These are phyloP conservation scores for Zalerion maritima DNA, from an alignment of 495 filamentous ascomycete species.

Conservation along the genomic window DNA sequence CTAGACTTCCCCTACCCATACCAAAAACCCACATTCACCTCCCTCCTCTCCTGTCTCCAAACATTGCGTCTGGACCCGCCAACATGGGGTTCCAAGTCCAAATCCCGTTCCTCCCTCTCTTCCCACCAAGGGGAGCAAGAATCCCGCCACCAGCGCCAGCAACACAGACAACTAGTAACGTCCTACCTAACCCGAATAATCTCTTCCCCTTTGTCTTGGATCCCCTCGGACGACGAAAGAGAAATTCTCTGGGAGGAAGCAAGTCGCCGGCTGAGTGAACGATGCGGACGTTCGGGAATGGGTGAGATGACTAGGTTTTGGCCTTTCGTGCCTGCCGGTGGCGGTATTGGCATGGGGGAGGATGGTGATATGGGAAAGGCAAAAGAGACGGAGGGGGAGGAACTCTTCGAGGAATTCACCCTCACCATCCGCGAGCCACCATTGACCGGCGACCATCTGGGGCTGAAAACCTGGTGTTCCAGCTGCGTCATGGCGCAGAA, in stretches of 20 bases:
- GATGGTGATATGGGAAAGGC: too few species aligned
- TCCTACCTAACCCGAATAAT: slow-evolving; percentile 65
- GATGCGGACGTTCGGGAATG: slow-evolving; percentile 76
- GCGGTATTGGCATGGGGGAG: too few species aligned
- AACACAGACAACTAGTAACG: slow-evolving; percentile 27
- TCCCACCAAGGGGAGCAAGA: too few species aligned
- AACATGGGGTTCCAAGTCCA: too few species aligned
- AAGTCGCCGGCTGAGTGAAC: slow-evolving; percentile 60
- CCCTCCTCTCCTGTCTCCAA: too few species aligned
- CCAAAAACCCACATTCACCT: too few species aligned
- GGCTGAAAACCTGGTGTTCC: slow-evolving; percentile 85
- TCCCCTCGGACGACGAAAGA: slow-evolving; percentile 50
- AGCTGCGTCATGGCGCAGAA: slow-evolving; percentile 74
- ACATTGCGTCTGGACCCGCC: too few species aligned
- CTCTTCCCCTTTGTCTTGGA: slow-evolving; percentile 58
- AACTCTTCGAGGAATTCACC: slow-evolving; percentile 36
- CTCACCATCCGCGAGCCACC: slow-evolving; percentile 72
- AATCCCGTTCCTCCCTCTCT: too few species aligned
- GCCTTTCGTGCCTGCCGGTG: slow-evolving; percentile 35
- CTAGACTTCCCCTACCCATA: too few species aligned
- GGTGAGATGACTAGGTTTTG: slow-evolving; percentile 64
- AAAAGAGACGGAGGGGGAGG: slow-evolving; percentile 10
- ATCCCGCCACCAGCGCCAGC: too few species aligned
- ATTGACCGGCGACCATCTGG: slow-evolving; percentile 73
- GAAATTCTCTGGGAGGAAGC: slow-evolving; percentile 72